These are phyloP conservation scores for Dichotomopilus funicola DNA, from an alignment of 2,329 filamentous ascomycete genomes.

Conservation along the genomic window DNA sequence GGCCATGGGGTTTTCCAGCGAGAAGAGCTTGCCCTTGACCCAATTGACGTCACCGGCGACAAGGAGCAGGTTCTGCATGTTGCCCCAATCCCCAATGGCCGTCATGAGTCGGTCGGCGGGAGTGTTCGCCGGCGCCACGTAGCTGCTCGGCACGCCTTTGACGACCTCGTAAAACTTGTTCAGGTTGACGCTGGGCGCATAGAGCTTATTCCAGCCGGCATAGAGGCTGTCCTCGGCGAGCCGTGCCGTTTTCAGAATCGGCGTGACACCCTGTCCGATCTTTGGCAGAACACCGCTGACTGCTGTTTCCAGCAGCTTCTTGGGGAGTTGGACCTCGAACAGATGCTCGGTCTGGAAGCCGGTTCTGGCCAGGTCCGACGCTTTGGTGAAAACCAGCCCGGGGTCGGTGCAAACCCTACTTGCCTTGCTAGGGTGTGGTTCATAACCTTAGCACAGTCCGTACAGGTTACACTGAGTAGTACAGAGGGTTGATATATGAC, in stretches of 20 bases:
- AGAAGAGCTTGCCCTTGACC: neutral
- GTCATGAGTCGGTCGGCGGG: neutral
- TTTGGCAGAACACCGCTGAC: neutral
- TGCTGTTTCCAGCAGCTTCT: neutral
- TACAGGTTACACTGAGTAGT: too few relatives aligned
- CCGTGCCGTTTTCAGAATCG: neutral
- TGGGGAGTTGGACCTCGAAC: neutral
- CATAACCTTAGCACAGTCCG: too few relatives aligned
- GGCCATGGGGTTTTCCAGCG: neutral
- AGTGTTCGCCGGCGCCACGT: neutral
- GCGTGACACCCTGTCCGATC: neutral
- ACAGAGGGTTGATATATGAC: too few relatives aligned
- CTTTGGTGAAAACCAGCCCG: neutral
- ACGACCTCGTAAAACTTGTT: neutral
- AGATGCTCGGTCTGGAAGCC: neutral
- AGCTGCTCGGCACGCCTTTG: neutral
- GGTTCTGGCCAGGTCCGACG: neutral
- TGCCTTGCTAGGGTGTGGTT: neutral
- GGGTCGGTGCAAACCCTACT: neutral
- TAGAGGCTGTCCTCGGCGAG: neutral
- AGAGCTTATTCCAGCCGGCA: neutral
- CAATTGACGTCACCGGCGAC: neutral
- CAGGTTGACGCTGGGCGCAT: neutral
- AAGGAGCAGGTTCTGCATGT: neutral
- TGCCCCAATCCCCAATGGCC: neutral